These are phyloP conservation scores for Arthrobotrys megalospora DNA, from an alignment of 2,329 filamentous ascomycete species.

Conservation along the genomic window DNA sequence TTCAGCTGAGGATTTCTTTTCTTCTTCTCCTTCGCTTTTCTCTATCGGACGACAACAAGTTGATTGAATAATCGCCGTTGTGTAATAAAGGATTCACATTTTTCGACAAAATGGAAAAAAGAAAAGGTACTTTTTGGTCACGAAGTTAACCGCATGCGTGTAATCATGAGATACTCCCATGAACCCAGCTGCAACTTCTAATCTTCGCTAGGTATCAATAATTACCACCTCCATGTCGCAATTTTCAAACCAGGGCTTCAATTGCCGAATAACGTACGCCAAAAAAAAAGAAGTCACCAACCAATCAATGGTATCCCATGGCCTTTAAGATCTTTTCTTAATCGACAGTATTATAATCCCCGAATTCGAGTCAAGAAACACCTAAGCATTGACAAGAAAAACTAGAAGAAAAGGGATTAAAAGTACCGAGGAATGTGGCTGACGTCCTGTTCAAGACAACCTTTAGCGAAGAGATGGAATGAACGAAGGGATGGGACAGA, in stretches of 20 bases:
- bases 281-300: too few species aligned
- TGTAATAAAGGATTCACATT: slow-evolving; percentile 15
- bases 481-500: slow-evolving; percentile 24
- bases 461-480: slow-evolving; percentile 22
- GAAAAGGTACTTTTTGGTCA: slow-evolving; percentile 8
- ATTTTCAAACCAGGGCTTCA: background rate
- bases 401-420: background rate
- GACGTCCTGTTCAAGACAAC: slow-evolving; percentile 5
- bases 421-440: slow-evolving; percentile 28
- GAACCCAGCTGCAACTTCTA: slow-evolving; percentile 16
- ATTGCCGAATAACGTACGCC: slow-evolving; percentile 4
- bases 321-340: too few species aligned
- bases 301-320: too few species aligned
- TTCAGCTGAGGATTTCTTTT: slow-evolving; percentile 6
- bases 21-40: background rate
- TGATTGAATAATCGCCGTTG: slow-evolving; percentile 10
- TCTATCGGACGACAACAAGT: background rate
- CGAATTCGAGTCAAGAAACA: too few species aligned
- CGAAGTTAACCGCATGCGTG: slow-evolving; percentile 28
- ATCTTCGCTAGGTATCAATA: background rate
- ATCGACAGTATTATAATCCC: too few species aligned
- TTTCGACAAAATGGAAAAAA: background rate
- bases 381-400: background rate
- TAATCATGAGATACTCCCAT: slow-evolving; percentile 26
- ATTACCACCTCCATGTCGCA: background rate